Evolutionary conservation across 169 alveolate genomes (phyloP).

Genomic region (Ichthyophthirius multifiliis): DNA sequence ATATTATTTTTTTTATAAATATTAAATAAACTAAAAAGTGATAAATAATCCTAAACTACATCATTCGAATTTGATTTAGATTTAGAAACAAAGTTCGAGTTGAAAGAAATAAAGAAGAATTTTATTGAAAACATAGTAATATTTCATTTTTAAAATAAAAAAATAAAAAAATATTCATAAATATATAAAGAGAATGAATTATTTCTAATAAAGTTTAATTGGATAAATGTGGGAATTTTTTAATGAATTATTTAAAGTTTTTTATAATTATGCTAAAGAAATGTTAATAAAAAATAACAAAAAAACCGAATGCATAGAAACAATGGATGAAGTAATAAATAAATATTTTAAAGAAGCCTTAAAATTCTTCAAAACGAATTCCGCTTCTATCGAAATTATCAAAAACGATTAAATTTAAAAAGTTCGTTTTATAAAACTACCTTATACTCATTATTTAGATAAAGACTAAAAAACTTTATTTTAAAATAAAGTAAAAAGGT

Average conservation of each 20-base stretch:
- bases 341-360: constrained; percentile 33
- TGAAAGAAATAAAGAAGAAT: constrained; percentile 4
- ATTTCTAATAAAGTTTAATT: not conserved
- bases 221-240: constrained; percentile 17
- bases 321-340: not conserved
- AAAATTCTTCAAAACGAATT: constrained; percentile 34
- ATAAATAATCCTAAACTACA: too few species aligned
- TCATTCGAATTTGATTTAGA: constrained; percentile 11
- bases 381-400: constrained; percentile 52
- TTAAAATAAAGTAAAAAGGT: constrained; percentile 37
- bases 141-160: not conserved
- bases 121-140: not conserved
- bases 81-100: not conserved
- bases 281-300: not conserved
- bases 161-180: not conserved
- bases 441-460: constrained; percentile 46
- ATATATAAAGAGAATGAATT: not conserved
- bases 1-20: too few species aligned
- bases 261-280: not conserved
- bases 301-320: not conserved
- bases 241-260: constrained; percentile 12
- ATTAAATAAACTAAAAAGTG: too few species aligned
- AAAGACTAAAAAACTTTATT: constrained; percentile 40
- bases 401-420: constrained; percentile 39
- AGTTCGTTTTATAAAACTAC: constrained; percentile 44